These are phyloP conservation scores for Silene noctiflora DNA, from an alignment of 179 eudicot species.

Conservation along the genomic window DNA sequence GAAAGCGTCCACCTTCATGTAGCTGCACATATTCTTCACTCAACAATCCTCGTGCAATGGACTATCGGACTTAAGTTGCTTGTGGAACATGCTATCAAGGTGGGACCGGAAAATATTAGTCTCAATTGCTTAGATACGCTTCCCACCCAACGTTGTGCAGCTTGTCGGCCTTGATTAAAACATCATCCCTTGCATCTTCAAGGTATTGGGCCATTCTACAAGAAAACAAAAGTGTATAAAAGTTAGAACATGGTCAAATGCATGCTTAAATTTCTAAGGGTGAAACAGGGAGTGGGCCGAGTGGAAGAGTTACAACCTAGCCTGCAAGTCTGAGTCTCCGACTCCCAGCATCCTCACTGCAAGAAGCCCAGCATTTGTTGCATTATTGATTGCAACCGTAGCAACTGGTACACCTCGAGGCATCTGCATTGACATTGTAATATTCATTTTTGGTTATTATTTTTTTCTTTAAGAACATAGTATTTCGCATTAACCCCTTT, in stretches of 20 bases:
- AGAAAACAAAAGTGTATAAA: background rate
- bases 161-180: conserved; percentile 54
- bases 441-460: background rate
- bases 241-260: background rate
- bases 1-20: too few species aligned
- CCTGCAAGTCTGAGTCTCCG: conserved; percentile 52
- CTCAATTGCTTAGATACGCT: conserved; percentile 42
- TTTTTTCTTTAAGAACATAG: too few species aligned
- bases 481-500: too few species aligned
- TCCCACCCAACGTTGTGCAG: conserved; percentile 75
- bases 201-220: conserved; percentile 72
- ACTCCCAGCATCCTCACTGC: conserved; percentile 81
- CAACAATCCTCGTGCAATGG: too few species aligned
- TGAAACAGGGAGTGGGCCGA: background rate
- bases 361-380: conserved; percentile 86
- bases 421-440: conserved; percentile 51
- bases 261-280: too few species aligned
- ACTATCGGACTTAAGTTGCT: too few species aligned
- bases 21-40: too few species aligned
- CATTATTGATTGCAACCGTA: conserved; percentile 86
- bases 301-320: conserved; percentile 40
- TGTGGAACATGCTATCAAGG: background rate
- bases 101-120: background rate
- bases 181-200: conserved; percentile 59
- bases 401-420: conserved; percentile 99